Percentiles rank a stretch among this genome's conserved stretches.
Evolutionary conservation across 495 filamentous ascomycete genomes (phyloP).

Genomic region (Aspergillus carlsbadensis): DNA sequence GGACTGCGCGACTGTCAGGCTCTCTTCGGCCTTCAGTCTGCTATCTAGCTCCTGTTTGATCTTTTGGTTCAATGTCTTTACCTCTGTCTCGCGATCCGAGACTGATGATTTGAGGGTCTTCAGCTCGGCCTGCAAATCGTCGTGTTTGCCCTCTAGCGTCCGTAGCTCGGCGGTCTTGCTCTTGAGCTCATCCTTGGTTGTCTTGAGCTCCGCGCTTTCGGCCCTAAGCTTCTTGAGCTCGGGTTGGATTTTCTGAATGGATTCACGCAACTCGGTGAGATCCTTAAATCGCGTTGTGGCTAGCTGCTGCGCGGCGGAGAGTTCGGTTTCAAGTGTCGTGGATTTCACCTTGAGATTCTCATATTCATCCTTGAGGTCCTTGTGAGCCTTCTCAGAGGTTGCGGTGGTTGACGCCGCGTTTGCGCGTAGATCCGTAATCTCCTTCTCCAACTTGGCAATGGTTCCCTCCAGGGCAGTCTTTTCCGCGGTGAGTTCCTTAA

Average conservation of each 20-base stretch:
- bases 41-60: conserved; percentile 70
- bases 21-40: conserved; percentile 73
- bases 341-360: conserved; percentile 72
- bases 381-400: conserved; percentile 55
- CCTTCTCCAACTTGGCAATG: conserved; percentile 63
- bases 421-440: conserved; percentile 57
- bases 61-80: conserved; percentile 72
- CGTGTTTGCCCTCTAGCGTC: conserved; percentile 73
- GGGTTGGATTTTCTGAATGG: conserved; percentile 80
- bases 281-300: conserved; percentile 87
- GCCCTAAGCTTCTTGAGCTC: conserved; percentile 74
- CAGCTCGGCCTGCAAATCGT: conserved; percentile 74
- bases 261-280: conserved; percentile 71
- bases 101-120: conserved; percentile 64
- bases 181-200: conserved; percentile 67
- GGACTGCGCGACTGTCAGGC: conserved; percentile 63
- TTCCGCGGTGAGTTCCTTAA: conserved; percentile 64
- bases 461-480: conserved; percentile 61
- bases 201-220: conserved; percentile 72
- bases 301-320: conserved; percentile 81
- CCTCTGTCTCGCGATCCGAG: conserved; percentile 71
- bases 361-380: conserved; percentile 65
- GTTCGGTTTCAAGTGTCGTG: conserved; percentile 72
- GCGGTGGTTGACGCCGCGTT: conserved; percentile 48
- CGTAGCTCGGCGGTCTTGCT: conserved; percentile 68